Base-by-base conservation (phyloP, 768 basidiomycete genomes). In the Tulasnella sp. region DNA sequence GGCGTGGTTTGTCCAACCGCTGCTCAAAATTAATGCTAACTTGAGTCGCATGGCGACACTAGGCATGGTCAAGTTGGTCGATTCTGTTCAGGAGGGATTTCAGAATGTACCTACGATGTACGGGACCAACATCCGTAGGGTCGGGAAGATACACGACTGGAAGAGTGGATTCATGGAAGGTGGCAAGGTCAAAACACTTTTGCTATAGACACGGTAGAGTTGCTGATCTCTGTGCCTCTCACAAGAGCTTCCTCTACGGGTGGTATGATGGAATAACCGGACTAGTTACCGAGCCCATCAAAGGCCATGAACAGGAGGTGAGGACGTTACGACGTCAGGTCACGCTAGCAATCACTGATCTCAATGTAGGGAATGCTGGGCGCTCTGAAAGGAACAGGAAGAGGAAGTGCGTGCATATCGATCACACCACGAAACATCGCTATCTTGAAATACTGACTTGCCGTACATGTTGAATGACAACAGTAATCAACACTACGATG, bases 131-230 rank as follows among this genome's bases (percentile, higher is more conserved):
- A 86, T 88, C 9, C 85, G 89, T 11, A 81, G 86, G 77, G 77
- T 85, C 4, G 88, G 87, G 6, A 86, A 87, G 80, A 87, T 90
- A n/a, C 86, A 86, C 0, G 87, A 86, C 78, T 87, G 89, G 75
- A 83, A 82, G 14, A 87, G 85, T 81, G 90, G 90, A 0, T 81
- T 90, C 9, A 87, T 85, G 77, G 89, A 89, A 82, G 89, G 86
- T 16, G 89, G 88, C 22, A 89, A 89, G 87, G 88, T 88, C 34
- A 37, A 31, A 18, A 37, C 34, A 16, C 64, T 1, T 24, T 16
- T n/a, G 31, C 18, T 1, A 12, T 31, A 69, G 34, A 14, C 34
- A 5, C 7, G 16, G 12, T 34, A 69, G 12, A 69, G 28, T 6
- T 18, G 28, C 64, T 69, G 12, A 69, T 12, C 4, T 37, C 14